A percentile compares a stretch with the other conserved stretches of the same genome.
Conservation (phyloP, 2,329 filamentous ascomycete genomes). For the Teratosphaeria gauchensis region DNA sequence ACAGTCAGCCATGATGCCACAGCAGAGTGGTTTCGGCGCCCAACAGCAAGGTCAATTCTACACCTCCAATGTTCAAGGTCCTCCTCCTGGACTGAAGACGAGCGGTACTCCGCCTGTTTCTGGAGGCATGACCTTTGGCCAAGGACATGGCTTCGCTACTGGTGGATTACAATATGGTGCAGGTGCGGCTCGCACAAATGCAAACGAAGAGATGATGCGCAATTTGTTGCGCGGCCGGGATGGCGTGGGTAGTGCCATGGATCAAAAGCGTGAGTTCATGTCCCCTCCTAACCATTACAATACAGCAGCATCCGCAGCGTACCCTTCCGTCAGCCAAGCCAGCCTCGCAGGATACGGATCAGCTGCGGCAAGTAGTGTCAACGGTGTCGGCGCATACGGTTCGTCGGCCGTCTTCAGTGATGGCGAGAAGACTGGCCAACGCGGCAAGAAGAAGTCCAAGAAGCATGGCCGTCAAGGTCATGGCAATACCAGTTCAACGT, state of each 20-base stretch:
- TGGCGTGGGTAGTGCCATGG: constrained; percentile 30
- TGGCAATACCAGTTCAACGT: constrained; percentile 5
- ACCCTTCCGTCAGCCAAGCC: constrained; percentile 1
- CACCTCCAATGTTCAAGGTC: constrained; percentile 75
- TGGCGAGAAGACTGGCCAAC: constrained; percentile 7
- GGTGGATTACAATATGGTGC: constrained; percentile 53
- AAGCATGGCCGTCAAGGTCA: constrained; percentile 7
- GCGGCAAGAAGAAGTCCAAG: constrained; percentile 13
- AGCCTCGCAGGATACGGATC: neutral
- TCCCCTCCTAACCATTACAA: constrained; percentile 41
- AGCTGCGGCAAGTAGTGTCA: neutral
- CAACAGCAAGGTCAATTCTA: constrained; percentile 61
- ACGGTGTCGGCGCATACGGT: neutral
- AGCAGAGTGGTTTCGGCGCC: constrained; percentile 36
- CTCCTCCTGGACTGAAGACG: constrained; percentile 89
- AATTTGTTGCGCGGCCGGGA: constrained; percentile 58
- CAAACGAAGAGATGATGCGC: constrained; percentile 65
- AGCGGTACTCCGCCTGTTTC: constrained; percentile 83
- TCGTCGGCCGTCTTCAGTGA: constrained; percentile 5
- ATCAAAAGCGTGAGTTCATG: constrained; percentile 24
- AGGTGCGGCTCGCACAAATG: constrained; percentile 55
- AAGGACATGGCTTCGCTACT: constrained; percentile 73
- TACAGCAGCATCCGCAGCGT: constrained; percentile 73
- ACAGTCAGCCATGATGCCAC: constrained; percentile 76
- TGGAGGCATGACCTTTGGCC: constrained; percentile 75